Percentiles rank a stretch among this genome's conserved stretches.
These are phyloP conservation scores for Hygrophila difformis DNA, from an alignment of 257 asterid genomes.

Conservation along the genomic window DNA sequence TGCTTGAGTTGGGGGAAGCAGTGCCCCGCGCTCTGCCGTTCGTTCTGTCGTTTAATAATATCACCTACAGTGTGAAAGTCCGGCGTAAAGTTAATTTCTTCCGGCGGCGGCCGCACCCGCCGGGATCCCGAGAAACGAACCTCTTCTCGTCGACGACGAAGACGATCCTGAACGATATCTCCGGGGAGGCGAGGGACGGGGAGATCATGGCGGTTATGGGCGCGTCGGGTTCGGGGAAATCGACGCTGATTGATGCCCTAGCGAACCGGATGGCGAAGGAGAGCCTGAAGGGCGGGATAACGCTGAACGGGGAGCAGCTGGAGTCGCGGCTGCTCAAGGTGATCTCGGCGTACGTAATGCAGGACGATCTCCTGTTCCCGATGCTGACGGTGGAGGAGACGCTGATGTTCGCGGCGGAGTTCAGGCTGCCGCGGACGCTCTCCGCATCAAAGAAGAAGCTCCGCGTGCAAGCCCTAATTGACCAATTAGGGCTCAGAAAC, in stretches of 20 bases:
- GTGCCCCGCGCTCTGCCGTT: slow-evolving; percentile 40
- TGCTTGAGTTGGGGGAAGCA: slow-evolving; percentile 29
- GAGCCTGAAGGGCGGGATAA: slow-evolving; percentile 57
- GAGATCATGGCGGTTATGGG: slow-evolving; percentile 78
- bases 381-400: slow-evolving; percentile 85
- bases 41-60: slow-evolving; percentile 45
- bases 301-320: slow-evolving; percentile 50
- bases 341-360: slow-evolving; percentile 81
- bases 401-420: slow-evolving; percentile 77
- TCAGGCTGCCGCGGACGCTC: slow-evolving; percentile 44
- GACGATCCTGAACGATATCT: slow-evolving; percentile 43
- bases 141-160: slow-evolving; percentile 20
- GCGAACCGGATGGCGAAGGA: slow-evolving; percentile 63
- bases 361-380: slow-evolving; percentile 66
- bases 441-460: slow-evolving; percentile 39
- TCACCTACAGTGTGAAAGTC: slow-evolving; percentile 43
- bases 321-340: slow-evolving; percentile 53
- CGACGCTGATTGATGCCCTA: slow-evolving; percentile 61
- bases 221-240: slow-evolving; percentile 74
- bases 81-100: slow-evolving; percentile 19
- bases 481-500: slow-evolving; percentile 33
- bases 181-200: slow-evolving; percentile 75
- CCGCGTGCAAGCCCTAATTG: slow-evolving; percentile 37
- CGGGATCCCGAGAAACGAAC: slow-evolving; percentile 21
- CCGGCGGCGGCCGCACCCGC: slow-evolving; percentile 9